Evolutionary conservation across 306 rosid species (phyloP), one percentile per base, ranked within the genome.

Genomic region (Cicer pinnatifidum): DNA sequence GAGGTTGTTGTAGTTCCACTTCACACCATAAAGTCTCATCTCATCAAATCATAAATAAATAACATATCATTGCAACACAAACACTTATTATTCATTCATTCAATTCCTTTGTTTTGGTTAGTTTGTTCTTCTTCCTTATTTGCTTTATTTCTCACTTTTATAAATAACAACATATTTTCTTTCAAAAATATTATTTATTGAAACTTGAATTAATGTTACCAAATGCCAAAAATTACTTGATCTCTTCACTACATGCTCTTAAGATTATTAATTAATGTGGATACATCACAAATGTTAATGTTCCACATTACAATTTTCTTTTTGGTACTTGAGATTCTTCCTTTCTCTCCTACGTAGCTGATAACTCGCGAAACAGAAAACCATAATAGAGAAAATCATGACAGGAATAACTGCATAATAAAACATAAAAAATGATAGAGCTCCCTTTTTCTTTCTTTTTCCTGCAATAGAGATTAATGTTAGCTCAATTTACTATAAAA

Each of bases 291-390:
- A 28, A 52, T 33, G 20, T 61, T 59, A 1, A n/a, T 38, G 11
- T 51, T 67, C 60, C 28, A 20, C 46, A 70, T 78, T 78, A 78
- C 77, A 52, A 53, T 78, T 52, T 71, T 56, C 61, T 16, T 16
- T 71, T 7, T 8, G 40, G 15, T 53, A 20, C 51, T 12, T 68
- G 69, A 11, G 67, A 56, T 67, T 35, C 69, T 35, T 67, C 75
- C 51, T 56, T 47, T 50, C 74, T 51, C 67, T 65, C 48, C 77
- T 63, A 16, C 9, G 33, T 3, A 51, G 5, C 51, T 41, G 5
- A 78, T 71, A 71, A 48, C 41, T 71, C 4, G 47, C 47, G 8
- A 61, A 78, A 65, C 19, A 11, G 39, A 65, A 65, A 17, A 20
- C 41, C 71, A 8, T 8, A n/a, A 45, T 9, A 33, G 20, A 28